Base-by-base conservation (phyloP, 306 rosid species). In the Cyamopsis tetragonoloba region DNA sequence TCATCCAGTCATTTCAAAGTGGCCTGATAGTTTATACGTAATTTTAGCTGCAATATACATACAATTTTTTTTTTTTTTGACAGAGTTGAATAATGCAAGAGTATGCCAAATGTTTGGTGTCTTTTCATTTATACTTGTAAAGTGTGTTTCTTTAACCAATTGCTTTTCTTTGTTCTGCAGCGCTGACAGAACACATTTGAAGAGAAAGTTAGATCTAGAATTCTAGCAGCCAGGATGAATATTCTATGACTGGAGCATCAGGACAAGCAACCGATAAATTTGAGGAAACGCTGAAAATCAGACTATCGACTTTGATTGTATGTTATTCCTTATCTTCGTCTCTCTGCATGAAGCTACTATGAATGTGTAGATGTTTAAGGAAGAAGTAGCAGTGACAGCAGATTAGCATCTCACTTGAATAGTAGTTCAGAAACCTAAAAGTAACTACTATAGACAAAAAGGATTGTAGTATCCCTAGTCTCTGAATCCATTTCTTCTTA, bases 131-230 rank as follows among this genome's bases (percentile, higher is more conserved):
- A 8, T 66, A 26, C 35, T 54, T 43, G 46, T 18, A n/a, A 62
- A 65, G 22, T 27, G 60, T 30, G 22, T 49, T 31, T 49, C 9
- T 12, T 27, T 71, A 62, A 22, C 62, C 63, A 42, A 49, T 73
- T 68, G 43, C 26, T 59, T 67, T 28, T 63, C 43, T 47, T 70
- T 61, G 60, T 68, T 72, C 28, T 77, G 79, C 87, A 93, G 99
- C 72, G 95, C 95, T 77, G 99, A 93, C 79, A 80, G 92, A 79
- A 77, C 97, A 48, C 97, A 90, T 79, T 81, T 90, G 32, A 93
- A 93, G 77, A 85, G 99, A 75, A 93, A 93, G 73, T 71, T 90
- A 82, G 99, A 93, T 79, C 88, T 93, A 34, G 99, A 93, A 70
- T 93, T 93, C 82, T 87, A 86, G 78, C 85, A 68, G 19, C 88